Percentiles rank a stretch among this genome's conserved stretches.
phyloP scores from a whole-genome alignment of 306 rosid species.

The Comarum palustre region DNA sequence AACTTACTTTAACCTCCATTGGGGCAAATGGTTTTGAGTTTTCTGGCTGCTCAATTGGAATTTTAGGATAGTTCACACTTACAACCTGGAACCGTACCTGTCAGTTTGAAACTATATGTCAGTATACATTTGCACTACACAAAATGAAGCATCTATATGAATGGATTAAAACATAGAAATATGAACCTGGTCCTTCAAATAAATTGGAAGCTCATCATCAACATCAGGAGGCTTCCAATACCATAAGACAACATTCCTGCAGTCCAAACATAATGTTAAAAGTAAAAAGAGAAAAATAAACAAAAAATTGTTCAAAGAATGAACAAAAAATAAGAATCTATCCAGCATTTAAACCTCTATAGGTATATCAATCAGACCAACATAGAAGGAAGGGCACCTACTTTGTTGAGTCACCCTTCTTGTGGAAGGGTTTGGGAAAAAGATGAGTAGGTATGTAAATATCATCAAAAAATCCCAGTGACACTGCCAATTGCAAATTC shows the following conservation, averaged over 20 bases:
- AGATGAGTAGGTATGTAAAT: slow-evolving; percentile 56
- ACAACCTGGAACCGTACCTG: slow-evolving; percentile 59
- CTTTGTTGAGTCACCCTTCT: slow-evolving; percentile 38
- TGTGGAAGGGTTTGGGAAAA: slow-evolving; percentile 48
- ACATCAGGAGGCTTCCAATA: slow-evolving; percentile 46
- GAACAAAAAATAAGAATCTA: slow-evolving; percentile 2
- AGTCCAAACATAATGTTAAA: slow-evolving; percentile 5
- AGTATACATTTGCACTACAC: slow-evolving; percentile 14
- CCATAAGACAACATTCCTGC: slow-evolving; percentile 59
- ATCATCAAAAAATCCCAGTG: slow-evolving; percentile 84
- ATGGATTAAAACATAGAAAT: slow-evolving; percentile 20
- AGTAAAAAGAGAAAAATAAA: neutral
- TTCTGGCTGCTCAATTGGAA: slow-evolving; percentile 63
- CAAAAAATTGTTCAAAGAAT: neutral
- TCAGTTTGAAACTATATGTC: slow-evolving; percentile 26
- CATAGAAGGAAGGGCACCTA: slow-evolving; percentile 38
- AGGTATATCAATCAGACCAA: neutral
- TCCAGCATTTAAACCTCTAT: slow-evolving; percentile 1
- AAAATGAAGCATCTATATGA: neutral
- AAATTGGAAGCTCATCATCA: slow-evolving; percentile 11
- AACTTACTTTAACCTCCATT: slow-evolving; percentile 63
- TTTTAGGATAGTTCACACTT: slow-evolving; percentile 59
- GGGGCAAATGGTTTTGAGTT: slow-evolving; percentile 77
- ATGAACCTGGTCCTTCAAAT: slow-evolving; percentile 29
- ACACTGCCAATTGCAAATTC: slow-evolving; percentile 49